Evolutionary conservation across 768 basidiomycete genomes (phyloP).

Genomic region (Ramaria sp.): DNA sequence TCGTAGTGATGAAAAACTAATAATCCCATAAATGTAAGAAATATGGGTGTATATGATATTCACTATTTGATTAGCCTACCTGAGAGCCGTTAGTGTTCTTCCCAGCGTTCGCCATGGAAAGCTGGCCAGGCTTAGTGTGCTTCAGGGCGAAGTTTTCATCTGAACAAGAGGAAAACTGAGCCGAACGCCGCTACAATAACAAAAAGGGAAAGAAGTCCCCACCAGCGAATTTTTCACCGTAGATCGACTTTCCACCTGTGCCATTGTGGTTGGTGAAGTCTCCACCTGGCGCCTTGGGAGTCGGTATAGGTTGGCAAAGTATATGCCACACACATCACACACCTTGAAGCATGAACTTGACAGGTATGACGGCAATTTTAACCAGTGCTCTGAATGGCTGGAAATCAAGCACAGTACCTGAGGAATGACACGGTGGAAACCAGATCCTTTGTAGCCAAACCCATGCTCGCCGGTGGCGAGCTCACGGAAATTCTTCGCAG

Average conservation of each 20-base stretch:
- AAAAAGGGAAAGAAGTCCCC: conserved; percentile 20
- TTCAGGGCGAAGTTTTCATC: conserved; percentile 63
- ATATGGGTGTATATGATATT: not conserved
- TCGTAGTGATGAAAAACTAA: conserved; percentile 91
- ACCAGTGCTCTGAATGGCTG: not conserved
- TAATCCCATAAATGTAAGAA: conserved; percentile 11
- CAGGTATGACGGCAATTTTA: not conserved
- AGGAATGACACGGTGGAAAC: conserved; percentile 49
- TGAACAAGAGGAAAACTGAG: conserved; percentile 13
- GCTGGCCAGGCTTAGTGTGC: conserved; percentile 52
- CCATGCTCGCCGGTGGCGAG: conserved; percentile 68
- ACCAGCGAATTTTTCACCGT: conserved; percentile 72
- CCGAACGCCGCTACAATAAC: not conserved
- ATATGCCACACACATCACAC: conserved; percentile 22
- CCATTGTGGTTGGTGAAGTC: conserved; percentile 72
- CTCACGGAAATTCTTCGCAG: conserved; percentile 80
- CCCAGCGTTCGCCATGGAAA: conserved; percentile 88
- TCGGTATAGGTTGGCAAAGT: not conserved
- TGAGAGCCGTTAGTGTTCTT: conserved; percentile 74
- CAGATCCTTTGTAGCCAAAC: conserved; percentile 55
- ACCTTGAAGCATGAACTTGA: conserved; percentile 69
- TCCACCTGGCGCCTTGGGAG: conserved; percentile 31
- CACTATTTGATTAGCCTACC: conserved; percentile 21
- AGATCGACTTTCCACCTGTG: conserved; percentile 80
- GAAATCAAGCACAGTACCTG: conserved; percentile 4